Conservation (phyloP, 768 basidiomycete genomes). For the Brasilioporus rufonigricans region DNA sequence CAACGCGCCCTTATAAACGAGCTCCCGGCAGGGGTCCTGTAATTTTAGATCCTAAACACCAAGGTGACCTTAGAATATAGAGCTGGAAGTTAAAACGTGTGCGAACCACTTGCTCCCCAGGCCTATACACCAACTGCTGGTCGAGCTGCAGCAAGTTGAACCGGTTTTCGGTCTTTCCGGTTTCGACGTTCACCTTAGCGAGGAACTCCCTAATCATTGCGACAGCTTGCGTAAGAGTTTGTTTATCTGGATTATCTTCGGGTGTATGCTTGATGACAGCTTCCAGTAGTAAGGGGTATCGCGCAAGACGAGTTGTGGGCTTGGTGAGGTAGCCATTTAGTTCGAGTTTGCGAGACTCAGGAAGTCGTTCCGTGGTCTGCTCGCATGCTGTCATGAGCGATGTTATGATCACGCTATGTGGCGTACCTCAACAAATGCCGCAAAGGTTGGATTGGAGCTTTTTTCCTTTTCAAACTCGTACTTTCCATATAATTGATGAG, state of each 20-base stretch:
- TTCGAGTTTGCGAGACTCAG: constrained; percentile 95
- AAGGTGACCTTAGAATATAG: neutral
- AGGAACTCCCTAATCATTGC: constrained; percentile 78
- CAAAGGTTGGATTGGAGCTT: constrained; percentile 86
- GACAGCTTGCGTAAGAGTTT: constrained; percentile 71
- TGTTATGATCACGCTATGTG: neutral
- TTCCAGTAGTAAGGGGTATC: constrained; percentile 91
- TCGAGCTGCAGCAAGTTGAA: constrained; percentile 95
- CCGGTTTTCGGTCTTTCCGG: constrained; percentile 92
- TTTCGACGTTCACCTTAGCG: constrained; percentile 85
- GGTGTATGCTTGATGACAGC: constrained; percentile 91
- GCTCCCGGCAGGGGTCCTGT: constrained; percentile 83
- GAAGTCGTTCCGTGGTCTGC: constrained; percentile 85
- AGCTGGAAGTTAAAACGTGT: neutral
- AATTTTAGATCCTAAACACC: constrained; percentile 72
- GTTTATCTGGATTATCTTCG: constrained; percentile 86
- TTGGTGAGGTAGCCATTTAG: constrained; percentile 97
- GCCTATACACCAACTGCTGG: constrained; percentile 85
- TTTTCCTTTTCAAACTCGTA: constrained; percentile 99
- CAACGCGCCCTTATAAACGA: constrained; percentile 86
- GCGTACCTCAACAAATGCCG: constrained; percentile 89
- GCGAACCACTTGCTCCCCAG: constrained; percentile 86
- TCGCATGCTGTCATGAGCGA: neutral
- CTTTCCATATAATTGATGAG: constrained; percentile 97
- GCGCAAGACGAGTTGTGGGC: constrained; percentile 95